Percentiles rank a stretch among this genome's conserved stretches.
phyloP scores from a whole-genome alignment of 805 yeast species.

The Candida andamanensis region DNA sequence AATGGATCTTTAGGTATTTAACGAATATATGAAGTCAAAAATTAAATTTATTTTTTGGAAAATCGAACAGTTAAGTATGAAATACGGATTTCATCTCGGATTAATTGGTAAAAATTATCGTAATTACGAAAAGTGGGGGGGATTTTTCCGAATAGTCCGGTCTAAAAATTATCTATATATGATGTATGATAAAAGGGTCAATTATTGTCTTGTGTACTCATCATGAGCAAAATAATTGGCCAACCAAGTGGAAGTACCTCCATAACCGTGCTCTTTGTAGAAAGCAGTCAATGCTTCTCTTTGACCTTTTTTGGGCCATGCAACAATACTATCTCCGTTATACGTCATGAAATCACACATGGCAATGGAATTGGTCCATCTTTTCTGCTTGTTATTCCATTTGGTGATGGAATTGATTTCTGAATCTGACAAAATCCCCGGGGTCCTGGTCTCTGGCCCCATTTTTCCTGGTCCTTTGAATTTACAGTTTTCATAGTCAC shows the following conservation, averaged over 20 bases:
- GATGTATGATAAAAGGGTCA: too few relatives aligned
- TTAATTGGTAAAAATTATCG: slow-evolving; percentile 5
- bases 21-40: too few relatives aligned
- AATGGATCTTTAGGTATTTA: too few relatives aligned
- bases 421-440: slow-evolving; percentile 13
- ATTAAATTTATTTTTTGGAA: too few relatives aligned
- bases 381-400: slow-evolving; percentile 6
- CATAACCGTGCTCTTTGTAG: slow-evolving; percentile 12
- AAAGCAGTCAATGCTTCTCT: slow-evolving; percentile 7
- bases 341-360: slow-evolving; percentile 16
- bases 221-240: slow-evolving; percentile 12
- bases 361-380: slow-evolving; percentile 10
- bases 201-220: too few relatives aligned
- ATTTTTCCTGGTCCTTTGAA: slow-evolving; percentile 13
- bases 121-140: too few relatives aligned
- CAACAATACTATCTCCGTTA: slow-evolving; percentile 13
- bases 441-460: slow-evolving; percentile 8
- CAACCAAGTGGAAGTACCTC: slow-evolving; percentile 15
- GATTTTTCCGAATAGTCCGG: too few relatives aligned
- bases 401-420: slow-evolving; percentile 11
- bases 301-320: slow-evolving; percentile 11
- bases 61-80: too few relatives aligned
- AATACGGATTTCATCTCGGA: slow-evolving; percentile 6
- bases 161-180: too few relatives aligned
- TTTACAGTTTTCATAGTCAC: slow-evolving; percentile 12